Evolutionary conservation across 805 yeast genomes (phyloP), one percentile per base, ranked within the genome.

Genomic region (Schizosaccharomyces osmophilus): DNA sequence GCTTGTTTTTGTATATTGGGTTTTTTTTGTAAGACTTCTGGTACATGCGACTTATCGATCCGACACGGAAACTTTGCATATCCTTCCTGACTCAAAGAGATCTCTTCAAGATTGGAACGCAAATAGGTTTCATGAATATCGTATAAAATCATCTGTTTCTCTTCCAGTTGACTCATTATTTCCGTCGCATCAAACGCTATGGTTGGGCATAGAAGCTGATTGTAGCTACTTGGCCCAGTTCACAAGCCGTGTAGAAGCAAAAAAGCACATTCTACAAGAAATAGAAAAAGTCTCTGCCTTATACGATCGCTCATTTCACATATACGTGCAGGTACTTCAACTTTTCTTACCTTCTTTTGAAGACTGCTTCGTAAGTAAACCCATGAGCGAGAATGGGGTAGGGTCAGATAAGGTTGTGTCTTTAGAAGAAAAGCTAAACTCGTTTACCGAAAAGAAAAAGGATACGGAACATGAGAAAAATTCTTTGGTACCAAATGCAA

Each of bases 191-290:
- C 51, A 45, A 45, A 45, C 39, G 2, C 22, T 41, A 22, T 57
- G 48, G 32, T 66, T 72, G n/a, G 75, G 75, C 0, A 63, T 71
- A 4, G 74, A 70, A 17, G 73, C 68, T 1, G 75, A 73, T 64
- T 71, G 73, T 64, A 69, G 67, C 64, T 73, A 66, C 62, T 17
- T 70, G 55, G 36, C 62, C 29, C 62, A 57, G n/a, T 72, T 71
- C 65, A 65, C 65, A 59, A 62, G 65, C 39, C 60, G 65, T 24
- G 61, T 65, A 11, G 68, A 64, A 2, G 70, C 70, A 2, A 66
- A 69, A 5, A 64, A 68, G 26, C 66, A 70, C 60, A 63, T 73
- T n/a, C 65, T 72, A 39, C 65, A 66, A 59, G 65, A 66, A 36
- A 68, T 73, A 11, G 69, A 70, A 65, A 64, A 67, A 42, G 75